Conservation (phyloP, 2,329 filamentous ascomycete species). For the Aspergillus chevalieri region DNA sequence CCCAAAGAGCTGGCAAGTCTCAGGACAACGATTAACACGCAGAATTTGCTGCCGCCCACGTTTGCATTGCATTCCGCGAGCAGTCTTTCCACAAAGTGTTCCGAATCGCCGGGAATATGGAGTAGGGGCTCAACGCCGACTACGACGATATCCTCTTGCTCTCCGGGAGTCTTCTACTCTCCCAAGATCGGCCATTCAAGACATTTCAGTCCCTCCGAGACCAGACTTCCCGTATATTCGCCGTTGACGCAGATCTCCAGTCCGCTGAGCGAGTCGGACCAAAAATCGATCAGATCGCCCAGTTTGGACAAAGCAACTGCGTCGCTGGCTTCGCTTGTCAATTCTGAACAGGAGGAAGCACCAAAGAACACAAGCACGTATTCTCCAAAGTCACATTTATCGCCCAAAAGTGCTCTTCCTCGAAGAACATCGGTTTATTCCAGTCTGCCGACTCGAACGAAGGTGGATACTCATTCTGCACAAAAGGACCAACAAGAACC, state of each 20-base stretch:
- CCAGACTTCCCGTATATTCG: slow-evolving; percentile 29
- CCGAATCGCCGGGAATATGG: slow-evolving; percentile 42
- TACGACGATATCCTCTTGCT: slow-evolving; percentile 43
- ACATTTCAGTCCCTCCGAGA: slow-evolving; percentile 32
- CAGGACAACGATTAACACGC: slow-evolving; percentile 28
- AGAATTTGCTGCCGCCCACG: slow-evolving; percentile 33
- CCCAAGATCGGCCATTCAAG: slow-evolving; percentile 31
- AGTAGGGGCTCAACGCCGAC: slow-evolving; percentile 45
- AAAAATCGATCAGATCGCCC: slow-evolving; percentile 9
- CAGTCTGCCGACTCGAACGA: slow-evolving; percentile 32
- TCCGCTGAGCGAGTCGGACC: slow-evolving; percentile 14
- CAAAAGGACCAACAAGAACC: neutral
- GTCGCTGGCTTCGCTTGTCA: slow-evolving; percentile 6
- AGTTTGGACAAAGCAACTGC: slow-evolving; percentile 6
- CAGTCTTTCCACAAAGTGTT: slow-evolving; percentile 42
- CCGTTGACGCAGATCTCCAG: slow-evolving; percentile 11
- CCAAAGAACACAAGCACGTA: neutral
- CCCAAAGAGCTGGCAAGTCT: slow-evolving; percentile 36
- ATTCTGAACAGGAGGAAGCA: slow-evolving; percentile 3
- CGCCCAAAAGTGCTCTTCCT: slow-evolving; percentile 57
- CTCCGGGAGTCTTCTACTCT: slow-evolving; percentile 41
- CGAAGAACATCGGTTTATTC: slow-evolving; percentile 58
- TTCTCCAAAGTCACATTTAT: slow-evolving; percentile 6
- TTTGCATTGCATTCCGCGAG: slow-evolving; percentile 34
- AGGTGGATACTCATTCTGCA: slow-evolving; percentile 23